phyloP scores from a whole-genome alignment of 2,329 filamentous ascomycete species.

The Alternaria infectoria region DNA sequence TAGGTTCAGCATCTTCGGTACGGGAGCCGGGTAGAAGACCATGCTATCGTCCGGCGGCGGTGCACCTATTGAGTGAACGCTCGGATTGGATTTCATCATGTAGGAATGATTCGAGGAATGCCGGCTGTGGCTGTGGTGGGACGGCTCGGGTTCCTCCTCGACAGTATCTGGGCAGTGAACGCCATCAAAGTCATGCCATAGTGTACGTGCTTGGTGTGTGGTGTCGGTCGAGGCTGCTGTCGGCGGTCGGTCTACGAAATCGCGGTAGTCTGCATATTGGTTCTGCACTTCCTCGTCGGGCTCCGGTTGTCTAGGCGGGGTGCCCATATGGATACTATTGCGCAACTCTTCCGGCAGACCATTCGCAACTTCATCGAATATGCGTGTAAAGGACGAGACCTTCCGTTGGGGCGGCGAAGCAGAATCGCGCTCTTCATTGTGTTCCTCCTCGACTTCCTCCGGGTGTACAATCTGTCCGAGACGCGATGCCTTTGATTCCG shows the following conservation, averaged over 20 bases:
- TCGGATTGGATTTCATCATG: conserved; percentile 55
- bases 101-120: conserved; percentile 32
- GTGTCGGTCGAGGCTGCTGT: conserved; percentile 66
- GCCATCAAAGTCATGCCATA: conserved; percentile 83
- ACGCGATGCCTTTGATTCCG: conserved; percentile 49
- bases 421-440: conserved; percentile 1
- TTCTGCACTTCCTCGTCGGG: conserved; percentile 8
- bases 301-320: conserved; percentile 13
- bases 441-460: conserved; percentile 30
- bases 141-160: conserved; percentile 36
- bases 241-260: conserved; percentile 53
- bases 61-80: conserved; percentile 26
- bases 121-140: conserved; percentile 30
- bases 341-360: conserved; percentile 42
- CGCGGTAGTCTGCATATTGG: conserved; percentile 20
- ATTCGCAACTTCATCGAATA: conserved; percentile 47
- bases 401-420: conserved; percentile 27
- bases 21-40: conserved; percentile 94
- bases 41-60: conserved; percentile 76
- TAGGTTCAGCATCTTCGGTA: conserved; percentile 90
- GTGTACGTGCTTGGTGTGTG: conserved; percentile 67
- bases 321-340: conserved; percentile 22
- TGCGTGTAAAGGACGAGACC: conserved; percentile 45
- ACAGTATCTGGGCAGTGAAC: conserved; percentile 69
- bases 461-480: conserved; percentile 52